A percentile compares a stretch with the other conserved stretches of the same genome.
These are phyloP conservation scores for Ramaria sp. DNA, from an alignment of 768 basidiomycete genomes.

Conservation along the genomic window DNA sequence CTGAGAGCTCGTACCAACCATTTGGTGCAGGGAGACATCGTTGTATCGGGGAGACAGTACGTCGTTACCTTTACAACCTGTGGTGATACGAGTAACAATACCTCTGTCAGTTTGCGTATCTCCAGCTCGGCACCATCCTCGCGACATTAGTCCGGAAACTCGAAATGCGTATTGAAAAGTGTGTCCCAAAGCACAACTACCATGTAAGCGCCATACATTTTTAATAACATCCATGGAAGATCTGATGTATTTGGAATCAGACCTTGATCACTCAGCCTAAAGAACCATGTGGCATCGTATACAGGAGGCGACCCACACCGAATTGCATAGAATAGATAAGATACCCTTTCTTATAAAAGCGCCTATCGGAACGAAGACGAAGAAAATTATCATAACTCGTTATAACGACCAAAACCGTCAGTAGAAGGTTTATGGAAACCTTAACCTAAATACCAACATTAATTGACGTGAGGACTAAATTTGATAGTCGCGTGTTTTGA, in stretches of 20 bases:
- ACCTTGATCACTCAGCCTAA: constrained; percentile 93
- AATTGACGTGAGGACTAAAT: too few relatives aligned
- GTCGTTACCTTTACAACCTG: background rate
- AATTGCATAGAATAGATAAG: background rate
- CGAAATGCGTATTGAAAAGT: constrained; percentile 56
- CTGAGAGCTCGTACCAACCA: constrained; percentile 91
- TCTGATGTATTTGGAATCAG: constrained; percentile 26
- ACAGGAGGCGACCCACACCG: constrained; percentile 8
- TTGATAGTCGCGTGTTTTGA: too few relatives aligned
- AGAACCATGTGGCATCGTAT: constrained; percentile 18
- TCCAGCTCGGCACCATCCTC: constrained; percentile 83
- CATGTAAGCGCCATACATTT: constrained; percentile 44
- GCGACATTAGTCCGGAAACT: constrained; percentile 65
- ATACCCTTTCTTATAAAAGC: too few relatives aligned
- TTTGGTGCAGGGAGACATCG: constrained; percentile 96
- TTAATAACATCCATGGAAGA: background rate
- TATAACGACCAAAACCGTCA: too few relatives aligned
- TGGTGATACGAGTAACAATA: constrained; percentile 1
- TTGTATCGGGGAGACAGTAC: constrained; percentile 84
- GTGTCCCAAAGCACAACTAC: constrained; percentile 80
- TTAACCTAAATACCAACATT: too few relatives aligned
- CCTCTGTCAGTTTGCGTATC: constrained; percentile 68
- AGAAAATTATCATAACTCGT: too few relatives aligned
- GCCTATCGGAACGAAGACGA: too few relatives aligned
- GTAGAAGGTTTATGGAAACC: too few relatives aligned